Evolutionary conservation across 2,329 filamentous ascomycete genomes (phyloP).

Genomic region (Macroventuria anomochaeta): DNA sequence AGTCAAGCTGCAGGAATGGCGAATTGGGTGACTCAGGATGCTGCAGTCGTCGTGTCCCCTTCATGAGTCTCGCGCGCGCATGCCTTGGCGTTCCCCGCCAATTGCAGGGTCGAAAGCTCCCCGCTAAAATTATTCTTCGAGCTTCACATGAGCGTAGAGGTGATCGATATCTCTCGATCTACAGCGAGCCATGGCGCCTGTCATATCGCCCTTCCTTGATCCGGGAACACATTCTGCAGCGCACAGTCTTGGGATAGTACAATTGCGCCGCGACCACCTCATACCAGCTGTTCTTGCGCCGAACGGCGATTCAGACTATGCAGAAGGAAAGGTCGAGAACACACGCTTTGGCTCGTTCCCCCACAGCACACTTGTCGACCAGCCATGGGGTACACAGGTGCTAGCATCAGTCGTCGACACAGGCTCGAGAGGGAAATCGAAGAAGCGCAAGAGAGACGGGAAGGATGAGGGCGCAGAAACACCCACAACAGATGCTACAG

Average conservation of each 20-base stretch:
- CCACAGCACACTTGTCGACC: slow-evolving; percentile 63
- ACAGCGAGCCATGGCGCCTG: slow-evolving; percentile 30
- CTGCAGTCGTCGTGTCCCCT: slow-evolving; percentile 33
- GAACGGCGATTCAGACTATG: slow-evolving; percentile 49
- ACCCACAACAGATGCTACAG: slow-evolving; percentile 29
- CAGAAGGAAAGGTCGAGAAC: slow-evolving; percentile 68
- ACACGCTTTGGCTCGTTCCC: slow-evolving; percentile 85
- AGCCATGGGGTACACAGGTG: slow-evolving; percentile 92
- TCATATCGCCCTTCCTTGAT: slow-evolving; percentile 77
- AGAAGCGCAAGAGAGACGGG: slow-evolving; percentile 57
- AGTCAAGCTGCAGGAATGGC: slow-evolving; percentile 7
- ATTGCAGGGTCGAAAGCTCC: slow-evolving; percentile 34
- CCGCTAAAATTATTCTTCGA: slow-evolving; percentile 27
- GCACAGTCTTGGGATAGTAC: slow-evolving; percentile 78
- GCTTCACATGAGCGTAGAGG: slow-evolving; percentile 3
- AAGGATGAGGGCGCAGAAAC: slow-evolving; percentile 37
- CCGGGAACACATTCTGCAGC: slow-evolving; percentile 67
- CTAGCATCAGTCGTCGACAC: slow-evolving; percentile 90
- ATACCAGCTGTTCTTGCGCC: slow-evolving; percentile 69
- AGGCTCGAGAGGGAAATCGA: slow-evolving; percentile 75
- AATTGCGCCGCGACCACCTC: slow-evolving; percentile 86
- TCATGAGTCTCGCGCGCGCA: slow-evolving; percentile 28
- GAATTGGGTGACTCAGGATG: slow-evolving; percentile 19
- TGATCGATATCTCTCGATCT: not conserved
- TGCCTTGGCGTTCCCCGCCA: slow-evolving; percentile 29